Percentiles rank a stretch among this genome's conserved stretches.
Evolutionary conservation across 441 rosid species (phyloP).

Genomic region (Erodium trifolium): DNA sequence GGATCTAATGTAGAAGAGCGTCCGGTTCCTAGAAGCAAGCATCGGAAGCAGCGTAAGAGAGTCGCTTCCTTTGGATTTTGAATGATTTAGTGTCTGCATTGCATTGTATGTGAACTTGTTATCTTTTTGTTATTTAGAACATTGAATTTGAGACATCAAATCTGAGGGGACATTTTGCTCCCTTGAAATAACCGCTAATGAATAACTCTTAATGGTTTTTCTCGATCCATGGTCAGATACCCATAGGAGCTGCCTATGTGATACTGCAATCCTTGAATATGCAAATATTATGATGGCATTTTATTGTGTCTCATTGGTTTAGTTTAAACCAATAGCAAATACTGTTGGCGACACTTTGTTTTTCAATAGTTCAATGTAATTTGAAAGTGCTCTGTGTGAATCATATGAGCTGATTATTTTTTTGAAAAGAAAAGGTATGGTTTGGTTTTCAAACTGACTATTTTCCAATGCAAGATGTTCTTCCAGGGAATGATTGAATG

Average conservation of each 20-base stretch:
- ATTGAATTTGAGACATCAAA: not conserved
- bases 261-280: too few species aligned
- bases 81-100: constrained; percentile 7
- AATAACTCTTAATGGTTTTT: too few species aligned
- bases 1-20: constrained; percentile 17
- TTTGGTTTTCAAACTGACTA: not conserved
- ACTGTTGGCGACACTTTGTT: not conserved
- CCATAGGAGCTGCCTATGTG: too few species aligned
- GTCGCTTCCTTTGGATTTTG: constrained; percentile 15
- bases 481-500: not conserved
- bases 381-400: not conserved
- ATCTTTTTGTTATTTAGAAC: not conserved
- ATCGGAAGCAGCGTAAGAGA: constrained; percentile 37
- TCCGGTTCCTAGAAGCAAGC: constrained; percentile 23
- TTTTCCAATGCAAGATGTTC: not conserved
- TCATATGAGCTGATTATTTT: not conserved
- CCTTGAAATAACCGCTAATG: too few species aligned
- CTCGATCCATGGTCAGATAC: too few species aligned
- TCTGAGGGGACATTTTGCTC: not conserved
- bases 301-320: too few species aligned
- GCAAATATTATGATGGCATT: too few species aligned
- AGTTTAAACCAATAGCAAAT: not conserved
- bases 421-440: not conserved
- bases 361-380: not conserved
- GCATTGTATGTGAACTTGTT: not conserved